Evolutionary conservation across 139 green algal species (phyloP), one percentile per base, ranked within the genome.

Genomic region (Diplosphaera chodatii): DNA sequence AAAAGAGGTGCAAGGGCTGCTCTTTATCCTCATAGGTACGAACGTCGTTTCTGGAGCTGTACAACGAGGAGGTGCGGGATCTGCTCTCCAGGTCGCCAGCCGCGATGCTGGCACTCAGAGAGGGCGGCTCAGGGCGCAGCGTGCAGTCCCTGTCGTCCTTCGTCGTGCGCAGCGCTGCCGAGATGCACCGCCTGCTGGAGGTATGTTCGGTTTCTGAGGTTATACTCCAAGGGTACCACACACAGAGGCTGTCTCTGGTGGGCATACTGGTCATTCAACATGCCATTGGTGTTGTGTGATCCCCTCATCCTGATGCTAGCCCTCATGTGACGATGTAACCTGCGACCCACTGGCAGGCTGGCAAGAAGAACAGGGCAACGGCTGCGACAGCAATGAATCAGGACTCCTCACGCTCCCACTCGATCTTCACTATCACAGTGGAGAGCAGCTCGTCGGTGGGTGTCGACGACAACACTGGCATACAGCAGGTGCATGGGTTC

Each of bases 351-450:
- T n/a, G 79, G 32, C 77, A 94, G 85, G 83, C 89, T 32, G 91
- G 90, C 28, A 89, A 89, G 75, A 91, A 90, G 77, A 94, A 93
- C 64, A 75, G 90, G 20, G 87, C 81, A 5, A 85, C 92, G 20
- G 88, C 86, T 3, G 84, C 86, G 4, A 96, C 90, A 0, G 69
- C 86, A n/a, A 96, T 97, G 48, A 97, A 97, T 80, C 80, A 92
- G 74, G 86, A 93, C 77, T 93, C 85, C 6, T 93, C 85, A 0
- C 83, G 91, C 31, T 95, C 88, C 0, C 92, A 96, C 76, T 89
- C 80, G 21, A 91, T 97, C 65, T 95, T 97, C 77, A 90, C 78
- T 59, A 91, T 97, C 80, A 94, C 87, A 30, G 84, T 97, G 22
- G 90, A 96, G 74, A 83, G 70, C 22, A 83, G 83, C 29, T 80